Conservation (phyloP, 176 grass and related monocot species). For the Oropetium thomaeum region DNA sequence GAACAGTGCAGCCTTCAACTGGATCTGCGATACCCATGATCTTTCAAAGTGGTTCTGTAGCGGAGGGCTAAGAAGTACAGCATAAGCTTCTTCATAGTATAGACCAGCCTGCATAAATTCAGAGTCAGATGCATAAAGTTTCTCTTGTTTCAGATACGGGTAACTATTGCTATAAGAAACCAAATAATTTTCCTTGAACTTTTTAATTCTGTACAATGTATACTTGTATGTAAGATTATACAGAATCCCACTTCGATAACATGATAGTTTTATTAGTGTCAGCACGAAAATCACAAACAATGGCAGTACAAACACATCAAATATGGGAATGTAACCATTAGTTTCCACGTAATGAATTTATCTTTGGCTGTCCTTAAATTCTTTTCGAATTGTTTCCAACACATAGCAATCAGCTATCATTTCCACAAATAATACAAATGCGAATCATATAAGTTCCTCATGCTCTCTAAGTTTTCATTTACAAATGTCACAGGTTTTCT, state of each 20-base stretch:
- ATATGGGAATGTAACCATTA: neutral
- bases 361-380: neutral
- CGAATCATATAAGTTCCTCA: neutral
- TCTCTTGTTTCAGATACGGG: neutral
- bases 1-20: conserved; percentile 61
- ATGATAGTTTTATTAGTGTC: neutral
- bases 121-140: neutral
- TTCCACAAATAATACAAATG: neutral
- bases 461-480: neutral
- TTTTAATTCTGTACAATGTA: neutral
- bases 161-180: neutral
- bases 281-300: neutral
- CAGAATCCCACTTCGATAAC: neutral
- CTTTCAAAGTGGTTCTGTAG: conserved; percentile 66
- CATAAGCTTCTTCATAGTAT: conserved; percentile 72
- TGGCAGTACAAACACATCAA: neutral
- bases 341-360: neutral
- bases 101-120: conserved; percentile 59
- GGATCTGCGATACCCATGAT: conserved; percentile 70
- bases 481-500: neutral
- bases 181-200: neutral
- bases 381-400: neutral
- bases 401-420: neutral
- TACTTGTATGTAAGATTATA: neutral
- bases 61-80: conserved; percentile 40